These are phyloP conservation scores for Fragaria nilgerrensis DNA, from an alignment of 306 rosid species.

Conservation along the genomic window DNA sequence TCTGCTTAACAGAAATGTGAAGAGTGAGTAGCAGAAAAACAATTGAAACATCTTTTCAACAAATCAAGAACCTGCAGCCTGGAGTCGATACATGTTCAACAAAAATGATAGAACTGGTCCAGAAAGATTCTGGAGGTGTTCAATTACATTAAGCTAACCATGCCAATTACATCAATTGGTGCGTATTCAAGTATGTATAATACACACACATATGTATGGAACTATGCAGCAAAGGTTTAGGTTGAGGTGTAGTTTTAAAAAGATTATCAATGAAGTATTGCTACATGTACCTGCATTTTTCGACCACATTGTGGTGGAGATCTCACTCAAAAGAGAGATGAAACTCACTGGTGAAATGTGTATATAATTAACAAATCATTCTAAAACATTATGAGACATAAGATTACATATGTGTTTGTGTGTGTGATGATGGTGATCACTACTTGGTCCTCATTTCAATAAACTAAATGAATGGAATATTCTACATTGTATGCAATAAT, in stretches of 20 bases:
- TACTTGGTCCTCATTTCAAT: constrained; percentile 6
- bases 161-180: not conserved
- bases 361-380: not conserved
- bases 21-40: not conserved
- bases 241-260: too few species aligned
- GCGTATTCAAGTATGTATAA: not conserved
- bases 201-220: not conserved
- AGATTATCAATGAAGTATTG: not conserved
- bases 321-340: not conserved
- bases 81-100: not conserved
- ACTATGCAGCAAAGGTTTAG: not conserved
- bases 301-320: not conserved
- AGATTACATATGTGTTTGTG: not conserved
- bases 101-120: not conserved
- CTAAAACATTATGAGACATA: constrained; percentile 3
- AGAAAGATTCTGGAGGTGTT: not conserved
- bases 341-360: not conserved
- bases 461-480: not conserved
- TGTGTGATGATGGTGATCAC: constrained; percentile 19
- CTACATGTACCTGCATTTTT: not conserved
- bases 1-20: constrained; percentile 1
- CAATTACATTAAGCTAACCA: not conserved
- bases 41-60: not conserved
- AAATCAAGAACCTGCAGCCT: not conserved
- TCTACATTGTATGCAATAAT: constrained; percentile 1